Percentiles rank a stretch among this genome's conserved stretches.
phyloP scores from a whole-genome alignment of 148 eudicot genomes.

The Polygonum maritimum region DNA sequence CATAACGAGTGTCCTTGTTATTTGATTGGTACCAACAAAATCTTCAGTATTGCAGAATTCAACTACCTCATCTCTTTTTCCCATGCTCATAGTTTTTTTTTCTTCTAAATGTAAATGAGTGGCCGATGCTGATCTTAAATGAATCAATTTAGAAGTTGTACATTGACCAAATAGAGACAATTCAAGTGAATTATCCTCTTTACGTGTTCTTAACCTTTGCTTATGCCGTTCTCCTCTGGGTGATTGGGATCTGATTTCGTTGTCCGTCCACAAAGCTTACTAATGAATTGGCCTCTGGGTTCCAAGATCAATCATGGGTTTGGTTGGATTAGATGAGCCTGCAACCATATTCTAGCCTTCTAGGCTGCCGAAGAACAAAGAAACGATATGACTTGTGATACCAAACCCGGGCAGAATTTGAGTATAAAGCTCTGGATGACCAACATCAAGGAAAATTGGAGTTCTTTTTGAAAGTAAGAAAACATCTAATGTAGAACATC shows the following conservation, averaged over 20 bases:
- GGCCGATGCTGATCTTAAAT: neutral
- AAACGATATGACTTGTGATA: no score
- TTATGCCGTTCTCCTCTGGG: neutral
- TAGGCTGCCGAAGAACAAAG: no score
- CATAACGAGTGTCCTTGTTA: neutral
- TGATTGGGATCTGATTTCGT: neutral
- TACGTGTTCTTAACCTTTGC: neutral
- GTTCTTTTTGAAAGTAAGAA: slow-evolving; percentile 56
- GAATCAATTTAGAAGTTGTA: neutral
- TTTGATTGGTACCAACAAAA: slow-evolving; percentile 9
- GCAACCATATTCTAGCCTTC: no score
- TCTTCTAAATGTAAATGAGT: neutral
- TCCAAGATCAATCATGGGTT: no score
- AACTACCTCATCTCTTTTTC: neutral
- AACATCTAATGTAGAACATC: slow-evolving; percentile 65
- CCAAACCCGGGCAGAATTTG: no score
- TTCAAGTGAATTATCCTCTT: neutral
- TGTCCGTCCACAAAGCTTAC: neutral
- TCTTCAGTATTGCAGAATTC: slow-evolving; percentile 2
- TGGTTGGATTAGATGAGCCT: no score
- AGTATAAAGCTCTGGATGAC: no score
- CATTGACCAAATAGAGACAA: neutral
- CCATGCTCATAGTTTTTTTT: neutral
- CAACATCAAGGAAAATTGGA: neutral
- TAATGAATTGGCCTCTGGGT: no score